A percentile compares a stretch with the other conserved stretches of the same genome.
phyloP scores from a whole-genome alignment of 2,329 filamentous ascomycete genomes.

The Endothia cerciana region DNA sequence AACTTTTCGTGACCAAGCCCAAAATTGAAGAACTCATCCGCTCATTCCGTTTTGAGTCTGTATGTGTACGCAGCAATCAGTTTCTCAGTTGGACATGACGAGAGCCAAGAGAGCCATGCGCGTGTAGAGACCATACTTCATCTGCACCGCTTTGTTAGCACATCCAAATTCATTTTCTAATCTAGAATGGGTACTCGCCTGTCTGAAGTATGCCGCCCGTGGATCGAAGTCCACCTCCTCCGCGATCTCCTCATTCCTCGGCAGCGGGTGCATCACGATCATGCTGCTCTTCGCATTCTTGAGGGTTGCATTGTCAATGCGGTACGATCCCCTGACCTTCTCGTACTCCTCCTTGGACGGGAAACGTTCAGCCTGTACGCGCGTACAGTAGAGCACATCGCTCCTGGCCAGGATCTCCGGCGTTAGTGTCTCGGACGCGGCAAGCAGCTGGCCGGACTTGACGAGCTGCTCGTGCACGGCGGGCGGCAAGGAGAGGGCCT shows the following conservation, averaged over 20 bases:
- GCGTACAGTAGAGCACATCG: slow-evolving; percentile 95
- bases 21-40: slow-evolving; percentile 3
- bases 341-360: slow-evolving; percentile 80
- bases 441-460: slow-evolving; percentile 73
- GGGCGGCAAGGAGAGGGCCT: slow-evolving; percentile 74
- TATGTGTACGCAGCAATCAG: slow-evolving; percentile 26
- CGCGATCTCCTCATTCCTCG: slow-evolving; percentile 88
- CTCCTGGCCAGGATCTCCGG: slow-evolving; percentile 83
- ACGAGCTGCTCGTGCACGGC: slow-evolving; percentile 75
- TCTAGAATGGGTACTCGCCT: slow-evolving; percentile 67
- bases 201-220: slow-evolving; percentile 96
- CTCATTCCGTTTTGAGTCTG: slow-evolving; percentile 3
- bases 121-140: slow-evolving; percentile 96
- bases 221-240: slow-evolving; percentile 98
- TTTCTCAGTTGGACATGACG: slow-evolving; percentile 67
- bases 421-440: slow-evolving; percentile 78
- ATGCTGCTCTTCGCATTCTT: slow-evolving; percentile 91
- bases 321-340: slow-evolving; percentile 82
- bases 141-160: slow-evolving; percentile 55
- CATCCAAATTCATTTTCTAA: slow-evolving; percentile 46
- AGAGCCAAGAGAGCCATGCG: slow-evolving; percentile 96
- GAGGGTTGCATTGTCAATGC: slow-evolving; percentile 88
- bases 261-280: slow-evolving; percentile 94
- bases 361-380: slow-evolving; percentile 96
- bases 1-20: slow-evolving; percentile 16